A percentile compares a stretch with the other conserved stretches of the same genome.
Evolutionary conservation across 177 flowering plant species (phyloP).

Genomic region (Vitis hybrid): DNA sequence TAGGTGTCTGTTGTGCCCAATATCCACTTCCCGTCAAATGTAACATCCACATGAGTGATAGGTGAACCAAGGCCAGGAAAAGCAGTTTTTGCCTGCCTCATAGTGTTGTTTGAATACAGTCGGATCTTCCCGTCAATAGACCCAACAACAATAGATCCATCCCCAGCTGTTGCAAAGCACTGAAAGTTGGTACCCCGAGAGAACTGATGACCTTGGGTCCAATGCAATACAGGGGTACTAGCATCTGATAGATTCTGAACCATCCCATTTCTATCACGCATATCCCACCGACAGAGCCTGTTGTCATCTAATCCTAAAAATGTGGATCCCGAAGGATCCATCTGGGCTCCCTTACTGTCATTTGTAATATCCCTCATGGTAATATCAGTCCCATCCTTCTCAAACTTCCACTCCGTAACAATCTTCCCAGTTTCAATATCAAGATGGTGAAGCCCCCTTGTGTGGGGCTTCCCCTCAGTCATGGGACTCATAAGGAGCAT

Average conservation of each 20-base stretch:
- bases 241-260: constrained; percentile 68
- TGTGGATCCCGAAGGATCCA: constrained; percentile 93
- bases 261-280: constrained; percentile 85
- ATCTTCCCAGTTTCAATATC: constrained; percentile 97
- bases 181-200: constrained; percentile 96
- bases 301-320: constrained; percentile 94
- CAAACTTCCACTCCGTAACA: constrained; percentile 90
- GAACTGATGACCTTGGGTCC: constrained; percentile 97
- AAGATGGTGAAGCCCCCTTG: constrained; percentile 79
- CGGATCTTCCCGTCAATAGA: constrained; percentile 98
- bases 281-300: constrained; percentile 94
- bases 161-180: constrained; percentile 97
- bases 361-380: constrained; percentile 89
- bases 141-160: constrained; percentile 96
- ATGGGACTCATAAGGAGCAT: constrained; percentile 93
- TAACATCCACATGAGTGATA: constrained; percentile 92
- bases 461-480: constrained; percentile 60
- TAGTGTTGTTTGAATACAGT: constrained; percentile 78
- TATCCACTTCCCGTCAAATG: constrained; percentile 98
- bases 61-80: constrained; percentile 98
- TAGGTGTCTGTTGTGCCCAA: constrained; percentile 76
- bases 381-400: constrained; percentile 87
- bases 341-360: constrained; percentile 83
- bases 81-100: constrained; percentile 98
- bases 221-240: constrained; percentile 73